Evolutionary conservation across 495 filamentous ascomycete genomes (phyloP).

Genomic region (Aspergillus carlsbadensis): DNA sequence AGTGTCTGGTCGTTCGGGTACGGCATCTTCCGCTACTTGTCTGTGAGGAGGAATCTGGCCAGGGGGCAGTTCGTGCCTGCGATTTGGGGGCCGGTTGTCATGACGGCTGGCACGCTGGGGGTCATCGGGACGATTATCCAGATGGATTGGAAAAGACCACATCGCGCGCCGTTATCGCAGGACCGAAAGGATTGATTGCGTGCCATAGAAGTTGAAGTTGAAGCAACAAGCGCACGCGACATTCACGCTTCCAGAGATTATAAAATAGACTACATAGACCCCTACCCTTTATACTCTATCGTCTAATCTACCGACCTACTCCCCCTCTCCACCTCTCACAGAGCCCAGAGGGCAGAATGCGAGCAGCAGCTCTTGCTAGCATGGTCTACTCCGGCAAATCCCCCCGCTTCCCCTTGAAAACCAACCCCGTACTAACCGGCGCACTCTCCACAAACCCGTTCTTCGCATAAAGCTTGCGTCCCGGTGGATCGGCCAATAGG

Average conservation of each 20-base stretch:
- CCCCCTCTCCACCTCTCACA: no score
- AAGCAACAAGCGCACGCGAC: no score
- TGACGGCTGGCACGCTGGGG: constrained; percentile 22
- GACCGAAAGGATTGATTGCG: not conserved
- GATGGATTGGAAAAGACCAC: not conserved
- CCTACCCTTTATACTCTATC: no score
- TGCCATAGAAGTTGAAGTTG: no score
- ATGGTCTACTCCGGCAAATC: not conserved
- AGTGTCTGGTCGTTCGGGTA: constrained; percentile 32
- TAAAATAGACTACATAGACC: no score
- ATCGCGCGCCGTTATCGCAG: not conserved
- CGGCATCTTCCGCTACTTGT: constrained; percentile 30
- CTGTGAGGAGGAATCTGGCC: constrained; percentile 25
- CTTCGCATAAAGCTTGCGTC: constrained; percentile 42
- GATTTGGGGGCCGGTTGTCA: constrained; percentile 33
- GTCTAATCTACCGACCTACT: no score
- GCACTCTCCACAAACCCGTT: constrained; percentile 50
- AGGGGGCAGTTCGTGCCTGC: constrained; percentile 31
- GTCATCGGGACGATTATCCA: constrained; percentile 10
- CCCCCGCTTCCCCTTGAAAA: not conserved
- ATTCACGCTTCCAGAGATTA: no score
- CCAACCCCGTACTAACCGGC: constrained; percentile 28
- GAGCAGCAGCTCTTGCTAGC: not conserved
- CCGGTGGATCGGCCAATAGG: constrained; percentile 46
- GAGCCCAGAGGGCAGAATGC: no score